Base-by-base conservation (phyloP, 2,329 filamentous ascomycete species). In the Penicillium sp. region DNA sequence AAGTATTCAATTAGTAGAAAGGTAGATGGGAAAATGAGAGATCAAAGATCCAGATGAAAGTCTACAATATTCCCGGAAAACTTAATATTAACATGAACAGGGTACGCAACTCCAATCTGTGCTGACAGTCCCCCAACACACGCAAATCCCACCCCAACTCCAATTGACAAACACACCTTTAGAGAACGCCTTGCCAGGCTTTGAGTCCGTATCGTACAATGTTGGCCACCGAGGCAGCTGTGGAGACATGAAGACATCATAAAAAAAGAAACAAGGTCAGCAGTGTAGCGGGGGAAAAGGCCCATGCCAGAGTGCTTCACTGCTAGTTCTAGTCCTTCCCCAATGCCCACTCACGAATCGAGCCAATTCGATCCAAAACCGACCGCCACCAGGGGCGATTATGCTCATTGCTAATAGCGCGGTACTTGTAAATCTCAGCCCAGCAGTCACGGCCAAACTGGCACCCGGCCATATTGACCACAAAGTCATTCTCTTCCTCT, bases 391-490 rank as follows among this genome's bases (percentile, higher is more conserved):
- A 83, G 53, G 86, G 90, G 54, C 92, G 86, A 81, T 97, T 97
- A 63, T 97, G 84, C 77, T 88, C 88, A 75, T 96, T 94, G 80
- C 92, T 96, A 71, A 96, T 84, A 75, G 96, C 88, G 54, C 93
- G 90, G 80, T 92, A 99, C 75, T 90, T 89, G 79, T 96, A 96
- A 88, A 99, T 97, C 79, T 99, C 95, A 39, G 89, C 89, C 94
- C 94, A 98, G 76, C 95, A 99, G 78, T 99, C 94, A 52, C 95
- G 87, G 4, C 94, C 94, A 90, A 91, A 98, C 76, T 96, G 90
- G 75, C 95, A 99, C 4, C 95, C 95, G 5, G 95, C 95, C 94
- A 99, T 98, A 76, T 97, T 99, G 70, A 99, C 94, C 49, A 98
- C 69, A 71, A 99, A 97, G 75, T 99, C 95, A 31, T 91, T 86